Conservation (phyloP, 73 alveolate species). For the Blepharisma stoltei region DNA sequence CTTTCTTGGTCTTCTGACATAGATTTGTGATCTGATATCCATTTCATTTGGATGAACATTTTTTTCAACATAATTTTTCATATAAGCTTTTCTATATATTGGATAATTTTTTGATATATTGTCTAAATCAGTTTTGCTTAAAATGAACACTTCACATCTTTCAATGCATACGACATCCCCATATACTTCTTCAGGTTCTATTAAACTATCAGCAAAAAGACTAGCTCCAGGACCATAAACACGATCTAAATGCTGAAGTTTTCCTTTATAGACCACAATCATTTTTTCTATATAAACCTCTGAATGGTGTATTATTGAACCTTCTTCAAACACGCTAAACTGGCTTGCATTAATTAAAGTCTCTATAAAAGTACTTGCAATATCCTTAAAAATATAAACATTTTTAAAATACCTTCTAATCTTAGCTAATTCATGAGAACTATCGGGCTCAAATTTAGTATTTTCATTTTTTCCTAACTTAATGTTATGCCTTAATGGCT, state of each 20-base stretch:
- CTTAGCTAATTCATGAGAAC: not conserved
- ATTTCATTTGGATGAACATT: not conserved
- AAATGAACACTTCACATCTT: not conserved
- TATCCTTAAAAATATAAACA: constrained; percentile 2
- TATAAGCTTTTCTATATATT: not conserved
- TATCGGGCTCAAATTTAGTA: not conserved
- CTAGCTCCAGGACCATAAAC: not conserved
- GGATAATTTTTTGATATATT: not conserved
- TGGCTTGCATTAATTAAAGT: not conserved
- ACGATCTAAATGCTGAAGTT: not conserved
- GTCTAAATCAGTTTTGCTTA: not conserved
- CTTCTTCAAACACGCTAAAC: not conserved
- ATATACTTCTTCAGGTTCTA: constrained; percentile 21
- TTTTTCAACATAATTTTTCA: constrained; percentile 12
- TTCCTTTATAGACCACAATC: constrained; percentile 8
- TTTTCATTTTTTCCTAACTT: not conserved
- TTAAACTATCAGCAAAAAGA: not conserved
- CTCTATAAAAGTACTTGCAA: not conserved
- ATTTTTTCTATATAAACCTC: not conserved
- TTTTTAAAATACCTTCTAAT: not conserved
- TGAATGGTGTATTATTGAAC: not conserved
- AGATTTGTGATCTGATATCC: not conserved
- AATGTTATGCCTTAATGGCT: not conserved
- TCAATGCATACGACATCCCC: not conserved
- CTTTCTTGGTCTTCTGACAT: not conserved